phyloP scores from a whole-genome alignment of 768 basidiomycete genomes.

The Auricularia sp. region DNA sequence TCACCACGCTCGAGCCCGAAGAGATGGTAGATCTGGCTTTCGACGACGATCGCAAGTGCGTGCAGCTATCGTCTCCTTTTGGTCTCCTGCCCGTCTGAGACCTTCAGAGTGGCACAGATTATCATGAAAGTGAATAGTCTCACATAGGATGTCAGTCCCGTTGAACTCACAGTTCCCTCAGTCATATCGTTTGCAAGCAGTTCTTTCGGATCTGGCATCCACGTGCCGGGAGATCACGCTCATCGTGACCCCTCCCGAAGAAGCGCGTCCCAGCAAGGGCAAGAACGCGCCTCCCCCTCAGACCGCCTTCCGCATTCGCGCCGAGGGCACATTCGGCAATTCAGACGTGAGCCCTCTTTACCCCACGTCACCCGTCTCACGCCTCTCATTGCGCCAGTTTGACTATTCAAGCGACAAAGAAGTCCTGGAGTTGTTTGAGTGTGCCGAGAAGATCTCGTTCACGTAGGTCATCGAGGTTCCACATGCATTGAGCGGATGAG shows the following conservation, averaged over 20 bases:
- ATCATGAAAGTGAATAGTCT: constrained; percentile 61
- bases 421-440: constrained; percentile 86
- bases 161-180: constrained; percentile 8
- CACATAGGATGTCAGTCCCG: not conserved
- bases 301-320: constrained; percentile 72
- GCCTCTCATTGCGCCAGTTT: constrained; percentile 44
- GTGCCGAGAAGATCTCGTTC: constrained; percentile 52
- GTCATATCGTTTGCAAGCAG: constrained; percentile 92
- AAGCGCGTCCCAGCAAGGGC: constrained; percentile 14
- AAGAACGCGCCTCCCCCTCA: constrained; percentile 23
- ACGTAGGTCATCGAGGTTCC: constrained; percentile 37
- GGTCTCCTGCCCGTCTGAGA: constrained; percentile 4
- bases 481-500: not conserved
- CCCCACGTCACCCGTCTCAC: not conserved
- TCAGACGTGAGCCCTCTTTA: constrained; percentile 38
- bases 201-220: constrained; percentile 82
- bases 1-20: constrained; percentile 78
- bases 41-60: constrained; percentile 51
- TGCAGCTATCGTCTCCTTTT: not conserved
- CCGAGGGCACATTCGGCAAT: constrained; percentile 72
- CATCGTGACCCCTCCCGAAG: constrained; percentile 54
- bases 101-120: constrained; percentile 56
- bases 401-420: constrained; percentile 92
- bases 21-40: constrained; percentile 73
- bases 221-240: constrained; percentile 81